Evolutionary conservation across 208 protist species (phyloP), one percentile per base, ranked within the genome.

Genomic region (Tritrichomonas musculus): DNA sequence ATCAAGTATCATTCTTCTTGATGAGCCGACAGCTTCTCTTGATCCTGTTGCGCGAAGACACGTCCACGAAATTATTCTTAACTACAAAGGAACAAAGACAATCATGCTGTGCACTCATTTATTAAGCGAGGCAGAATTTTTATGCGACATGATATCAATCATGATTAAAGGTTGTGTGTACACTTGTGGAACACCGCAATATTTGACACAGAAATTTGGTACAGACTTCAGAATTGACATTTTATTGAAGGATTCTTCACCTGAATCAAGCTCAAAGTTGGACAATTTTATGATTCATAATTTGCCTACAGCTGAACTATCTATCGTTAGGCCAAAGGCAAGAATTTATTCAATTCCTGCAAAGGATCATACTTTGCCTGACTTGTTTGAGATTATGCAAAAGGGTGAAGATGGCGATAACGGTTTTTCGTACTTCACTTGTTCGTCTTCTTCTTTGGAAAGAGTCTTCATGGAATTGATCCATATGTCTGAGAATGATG

Each of bases 401-500:
- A 33, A 88, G 39, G 77, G 41, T 11, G 47, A 53, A 60, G 77
- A 88, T 39, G 47, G 47, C 5, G 47, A 57, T 39, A 22, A 57
- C 27, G 77, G 77, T 44, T 27, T 39, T 39, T 39, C 17, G 20
- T 88, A 88, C 30, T 88, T 57, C 47, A 88, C 77, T 57, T 88
- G 77, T 50, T 88, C 77, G 0, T 55, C 41, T 88, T 88, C 77
- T 39, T 88, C 77, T 9, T 47, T 88, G 27, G 77, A 88, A 88
- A 88, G 77, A 88, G 77, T 88, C 36, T 88, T 88, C 77, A 88
- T 88, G 77, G 77, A 88, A 39, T 33, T 88, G n/a, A 47, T 88
- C 4, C 77, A 88, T 20, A 88, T 88, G 77, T 88, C 77, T 1
- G 77, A 88, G 17, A 33, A 47, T 20, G 25, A 27, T 39, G 77